A percentile compares a stretch with the other conserved stretches of the same genome.
Evolutionary conservation across 2,329 filamentous ascomycete species (phyloP).

Genomic region (Trichoderma sp.): DNA sequence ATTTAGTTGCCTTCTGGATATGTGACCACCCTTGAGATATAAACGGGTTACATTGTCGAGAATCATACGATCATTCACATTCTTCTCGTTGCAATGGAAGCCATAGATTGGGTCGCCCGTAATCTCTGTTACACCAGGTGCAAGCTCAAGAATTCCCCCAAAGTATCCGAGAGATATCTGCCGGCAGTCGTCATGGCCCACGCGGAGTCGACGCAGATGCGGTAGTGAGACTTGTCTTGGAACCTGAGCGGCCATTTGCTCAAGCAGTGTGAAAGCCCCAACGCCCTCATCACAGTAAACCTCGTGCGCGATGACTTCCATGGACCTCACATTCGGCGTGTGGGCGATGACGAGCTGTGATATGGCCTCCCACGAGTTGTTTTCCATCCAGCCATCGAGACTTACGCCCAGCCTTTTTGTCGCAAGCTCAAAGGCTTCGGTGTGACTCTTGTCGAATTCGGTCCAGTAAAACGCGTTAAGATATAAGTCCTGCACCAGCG

Average conservation of each 20-base stretch:
- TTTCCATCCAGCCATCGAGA: not conserved
- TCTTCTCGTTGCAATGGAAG: not conserved
- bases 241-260: not conserved
- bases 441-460: not conserved
- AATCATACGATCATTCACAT: not conserved
- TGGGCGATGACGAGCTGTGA: not conserved
- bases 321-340: not conserved
- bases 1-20: not conserved
- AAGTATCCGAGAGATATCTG: conserved; percentile 1
- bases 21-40: not conserved
- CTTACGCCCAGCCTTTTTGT: not conserved
- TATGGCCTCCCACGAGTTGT: not conserved
- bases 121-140: not conserved
- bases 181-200: not conserved
- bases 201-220: not conserved
- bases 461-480: not conserved
- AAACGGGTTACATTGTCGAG: not conserved
- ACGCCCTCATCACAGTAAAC: not conserved
- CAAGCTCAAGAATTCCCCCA: conserved; percentile 1
- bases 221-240: not conserved
- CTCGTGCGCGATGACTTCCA: not conserved
- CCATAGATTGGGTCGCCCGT: not conserved
- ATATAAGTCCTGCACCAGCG: not conserved
- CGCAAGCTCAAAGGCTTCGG: not conserved
- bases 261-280: not conserved